Base-by-base conservation (phyloP, 140 eudicot species). In the Flaveria floridana region DNA sequence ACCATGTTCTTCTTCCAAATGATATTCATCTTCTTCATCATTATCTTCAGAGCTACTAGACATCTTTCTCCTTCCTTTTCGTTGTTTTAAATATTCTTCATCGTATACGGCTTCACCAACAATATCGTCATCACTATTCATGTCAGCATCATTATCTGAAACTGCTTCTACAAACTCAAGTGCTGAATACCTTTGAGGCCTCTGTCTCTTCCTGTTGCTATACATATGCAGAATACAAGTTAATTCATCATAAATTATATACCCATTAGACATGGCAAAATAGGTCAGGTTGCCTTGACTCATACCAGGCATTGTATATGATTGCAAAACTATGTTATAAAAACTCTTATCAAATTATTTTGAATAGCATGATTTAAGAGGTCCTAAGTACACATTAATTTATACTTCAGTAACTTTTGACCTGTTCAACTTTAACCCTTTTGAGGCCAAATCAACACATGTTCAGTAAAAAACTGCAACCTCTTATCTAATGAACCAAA, bases 31-130 rank as follows among this genome's bases (percentile, higher is more conserved):
- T 72, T 87, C 96, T 72, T 92, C 98, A 44, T 88, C 95, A 50
- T 87, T 34, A 34, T 34, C 97, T 77, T 89, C 96, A 12, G 96
- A 86, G 82, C 96, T 86, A 65, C 97, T 93, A 0, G 94, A 83
- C 66, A 71, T 74, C 47, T 80, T 86, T 71, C 86, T 86, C 80
- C 75, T 80, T 55, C 81, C 83, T 81, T 90, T 93, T 70, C 90
- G 82, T 67, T 77, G 80, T 75, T 79, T 86, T 50, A 93, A 30
- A 78, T 93, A 93, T 46, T 93, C 99, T 6, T 93, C 97, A 66
- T 93, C 97, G 71, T 93, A 93, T 4, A 90, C 94, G 3, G 81
- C 99, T 84, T 93, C 99, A 4, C 99, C 99, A 48, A 88, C 97
- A 65, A 93, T 87, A 70, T 93, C 97, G 61, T 90, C 86, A 53